Evolutionary conservation across 1,284 basidiomycete genomes (phyloP).

Genomic region (Malassezia obtusa): DNA sequence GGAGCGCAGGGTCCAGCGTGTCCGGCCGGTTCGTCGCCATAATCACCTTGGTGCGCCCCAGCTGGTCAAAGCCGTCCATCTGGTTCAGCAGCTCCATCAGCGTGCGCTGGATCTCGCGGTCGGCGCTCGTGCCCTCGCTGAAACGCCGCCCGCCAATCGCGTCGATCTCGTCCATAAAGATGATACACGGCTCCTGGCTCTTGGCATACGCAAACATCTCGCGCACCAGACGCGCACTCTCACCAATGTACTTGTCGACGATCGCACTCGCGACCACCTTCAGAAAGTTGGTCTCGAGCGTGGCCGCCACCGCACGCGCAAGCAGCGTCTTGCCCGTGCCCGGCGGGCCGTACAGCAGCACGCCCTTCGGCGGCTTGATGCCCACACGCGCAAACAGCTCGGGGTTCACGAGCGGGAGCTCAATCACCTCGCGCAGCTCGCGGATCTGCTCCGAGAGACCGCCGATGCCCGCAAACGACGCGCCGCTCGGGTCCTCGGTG

Average conservation of each 20-base stretch:
- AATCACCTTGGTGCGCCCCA: slow-evolving; percentile 91
- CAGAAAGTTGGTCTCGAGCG: slow-evolving; percentile 89
- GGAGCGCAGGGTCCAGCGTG: slow-evolving; percentile 89
- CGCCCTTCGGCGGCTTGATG: slow-evolving; percentile 89
- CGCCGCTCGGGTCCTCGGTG: slow-evolving; percentile 89
- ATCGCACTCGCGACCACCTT: slow-evolving; percentile 99
- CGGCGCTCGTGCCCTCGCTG: slow-evolving; percentile 94
- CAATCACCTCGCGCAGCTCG: slow-evolving; percentile 92
- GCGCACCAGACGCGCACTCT: slow-evolving; percentile 80
- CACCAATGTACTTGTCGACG: slow-evolving; percentile 99
- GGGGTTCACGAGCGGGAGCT: slow-evolving; percentile 86
- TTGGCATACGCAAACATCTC: slow-evolving; percentile 98
- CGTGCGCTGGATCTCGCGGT: slow-evolving; percentile 96
- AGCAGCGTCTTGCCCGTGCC: slow-evolving; percentile 93
- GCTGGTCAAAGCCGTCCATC: slow-evolving; percentile 98
- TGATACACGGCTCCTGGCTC: slow-evolving; percentile 94
- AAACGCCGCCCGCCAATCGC: slow-evolving; percentile 61
- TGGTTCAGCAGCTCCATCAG: slow-evolving; percentile 99
- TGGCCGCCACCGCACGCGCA: slow-evolving; percentile 89
- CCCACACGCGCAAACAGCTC: slow-evolving; percentile 91
- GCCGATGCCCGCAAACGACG: slow-evolving; percentile 92
- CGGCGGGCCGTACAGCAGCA: slow-evolving; percentile 82
- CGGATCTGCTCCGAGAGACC: slow-evolving; percentile 91
- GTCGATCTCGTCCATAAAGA: slow-evolving; percentile 96
- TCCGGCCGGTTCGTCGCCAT: slow-evolving; percentile 56